These are phyloP conservation scores for Ceratocystis colombiana DNA, from an alignment of 2,329 filamentous ascomycete species.

Conservation along the genomic window DNA sequence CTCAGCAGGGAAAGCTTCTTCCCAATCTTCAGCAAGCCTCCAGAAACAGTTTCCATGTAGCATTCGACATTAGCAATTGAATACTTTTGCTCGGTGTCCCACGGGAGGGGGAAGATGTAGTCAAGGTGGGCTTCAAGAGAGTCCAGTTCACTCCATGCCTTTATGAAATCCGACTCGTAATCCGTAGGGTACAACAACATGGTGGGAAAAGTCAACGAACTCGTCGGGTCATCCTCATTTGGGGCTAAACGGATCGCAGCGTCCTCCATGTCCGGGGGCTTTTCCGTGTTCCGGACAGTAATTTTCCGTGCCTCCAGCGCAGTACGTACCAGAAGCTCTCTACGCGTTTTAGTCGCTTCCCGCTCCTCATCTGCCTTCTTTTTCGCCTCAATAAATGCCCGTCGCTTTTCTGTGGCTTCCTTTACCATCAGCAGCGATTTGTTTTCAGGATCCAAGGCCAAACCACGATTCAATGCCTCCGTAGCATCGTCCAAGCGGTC, in stretches of 20 bases:
- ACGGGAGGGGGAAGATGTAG: slow-evolving; percentile 81
- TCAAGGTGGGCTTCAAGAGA: slow-evolving; percentile 64
- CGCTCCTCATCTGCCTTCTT: slow-evolving; percentile 48
- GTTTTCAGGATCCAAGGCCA: slow-evolving; percentile 63
- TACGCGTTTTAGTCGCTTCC: slow-evolving; percentile 43
- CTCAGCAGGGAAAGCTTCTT: slow-evolving; percentile 71
- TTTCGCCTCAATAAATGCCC: slow-evolving; percentile 45
- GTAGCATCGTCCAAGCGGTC: slow-evolving; percentile 70
- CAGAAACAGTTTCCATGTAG: slow-evolving; percentile 72
- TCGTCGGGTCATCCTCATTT: slow-evolving; percentile 55
- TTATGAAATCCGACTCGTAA: slow-evolving; percentile 81
- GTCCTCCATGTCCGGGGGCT: slow-evolving; percentile 81
- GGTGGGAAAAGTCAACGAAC: slow-evolving; percentile 63
- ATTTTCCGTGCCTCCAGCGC: slow-evolving; percentile 64
- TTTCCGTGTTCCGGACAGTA: slow-evolving; percentile 51
- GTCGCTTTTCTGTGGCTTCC: slow-evolving; percentile 52
- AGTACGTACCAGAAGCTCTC: slow-evolving; percentile 52
- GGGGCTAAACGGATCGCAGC: slow-evolving; percentile 59
- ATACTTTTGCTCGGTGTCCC: slow-evolving; percentile 66
- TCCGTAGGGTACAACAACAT: slow-evolving; percentile 77
- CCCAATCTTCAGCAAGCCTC: slow-evolving; percentile 79
- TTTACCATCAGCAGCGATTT: slow-evolving; percentile 52
- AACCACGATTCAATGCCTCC: slow-evolving; percentile 64
- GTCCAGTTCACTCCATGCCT: slow-evolving; percentile 70
- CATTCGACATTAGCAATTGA: slow-evolving; percentile 60